Evolutionary conservation across 2,329 filamentous ascomycete species (phyloP), one percentile per base, ranked within the genome.

Genomic region (Taxawa tesnikishii): DNA sequence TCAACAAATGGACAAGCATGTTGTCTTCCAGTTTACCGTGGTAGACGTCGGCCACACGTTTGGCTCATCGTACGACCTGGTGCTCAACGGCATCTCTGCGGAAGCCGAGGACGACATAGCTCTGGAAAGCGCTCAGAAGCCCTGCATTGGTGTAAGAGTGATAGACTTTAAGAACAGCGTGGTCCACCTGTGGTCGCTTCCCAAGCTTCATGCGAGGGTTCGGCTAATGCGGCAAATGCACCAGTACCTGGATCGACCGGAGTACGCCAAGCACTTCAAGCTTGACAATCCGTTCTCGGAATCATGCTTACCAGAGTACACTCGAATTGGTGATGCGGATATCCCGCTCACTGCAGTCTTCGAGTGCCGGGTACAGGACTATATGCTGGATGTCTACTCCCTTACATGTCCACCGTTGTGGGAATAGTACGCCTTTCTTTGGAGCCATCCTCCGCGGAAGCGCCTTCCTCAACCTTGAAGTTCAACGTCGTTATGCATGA

Each of bases 401-500:
- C 88, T 3, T 92, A 94, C 48, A 98, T 90, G 0, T 82, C 79
- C 15, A 85, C 85, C 46, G 83, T 84, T 6, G 75, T 96, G 38
- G 90, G 88, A 27, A 88, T 94, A 34, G 74, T 98, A 43, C 83
- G 85, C 48, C 63, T 98, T 23, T 88, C 88, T 0, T 63, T 98
- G 5, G 90, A 98, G 51, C 90, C 90, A 10, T 96, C 88, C 1
- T 88, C 84, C 29, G 87, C 88, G 2, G 79, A 92, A 47, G 88
- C 87, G 4, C 90, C 90, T 10, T 82, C 83, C 9, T 90, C 83
- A 37, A 94, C 83, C 3, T 63, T 96, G 36, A 98, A 96, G 53
- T 98, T 98, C 62, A 98, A 96, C 48, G 87, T 96, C 4, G 87
- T 96, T 18, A 94, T 98, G 83, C 87, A 93, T 49, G 85, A 96